Evolutionary conservation across 331 rosid genomes (phyloP), one percentile per base, ranked within the genome.

Genomic region (Stylosanthes scabra): DNA sequence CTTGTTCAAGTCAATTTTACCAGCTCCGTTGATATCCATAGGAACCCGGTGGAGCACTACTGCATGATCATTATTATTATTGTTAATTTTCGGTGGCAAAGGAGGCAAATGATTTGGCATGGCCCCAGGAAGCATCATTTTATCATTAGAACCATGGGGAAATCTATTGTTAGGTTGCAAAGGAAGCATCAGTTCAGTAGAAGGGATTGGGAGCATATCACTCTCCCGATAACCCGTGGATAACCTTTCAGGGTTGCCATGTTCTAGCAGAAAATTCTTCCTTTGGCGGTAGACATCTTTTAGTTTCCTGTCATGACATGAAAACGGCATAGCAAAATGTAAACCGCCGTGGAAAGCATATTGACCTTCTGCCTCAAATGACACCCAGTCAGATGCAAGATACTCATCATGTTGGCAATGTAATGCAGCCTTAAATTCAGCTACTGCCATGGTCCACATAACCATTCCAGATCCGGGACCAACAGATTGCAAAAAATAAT

Each of bases 371-470:
- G 70, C 59, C 72, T 66, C 74, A 63, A 79, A 69, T 8, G 73
- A 74, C 45, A 9, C 46, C 11, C 56, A 58, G 15, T 68, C 65
- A 63, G 74, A 59, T 20, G 25, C 25, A 6, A 70, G 80, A 55
- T 70, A 77, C 16, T 82, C 88, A 62, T 63, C 54, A 34, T 68
- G 83, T 20, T 74, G 82, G 66, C 98, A 93, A 72, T 63, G 52
- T 4, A 87, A 78, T 20, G 80, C 66, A 64, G 93, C 93, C 79
- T 81, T 83, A 59, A 93, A 80, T 73, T 90, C 98, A 51, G 89
- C 86, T 54, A 88, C 76, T 2, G 82, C 65, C 91, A 87, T 65
- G 63, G 82, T 88, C 98, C 98, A 93, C 16, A 83, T 63, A 31
- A 84, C 80, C n/a, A 81, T 39, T 55, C 85, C 82, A 0, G 93